Evolutionary conservation across 257 asterid genomes (phyloP), one percentile per base, ranked within the genome.

Genomic region (Capsicum chinense): DNA sequence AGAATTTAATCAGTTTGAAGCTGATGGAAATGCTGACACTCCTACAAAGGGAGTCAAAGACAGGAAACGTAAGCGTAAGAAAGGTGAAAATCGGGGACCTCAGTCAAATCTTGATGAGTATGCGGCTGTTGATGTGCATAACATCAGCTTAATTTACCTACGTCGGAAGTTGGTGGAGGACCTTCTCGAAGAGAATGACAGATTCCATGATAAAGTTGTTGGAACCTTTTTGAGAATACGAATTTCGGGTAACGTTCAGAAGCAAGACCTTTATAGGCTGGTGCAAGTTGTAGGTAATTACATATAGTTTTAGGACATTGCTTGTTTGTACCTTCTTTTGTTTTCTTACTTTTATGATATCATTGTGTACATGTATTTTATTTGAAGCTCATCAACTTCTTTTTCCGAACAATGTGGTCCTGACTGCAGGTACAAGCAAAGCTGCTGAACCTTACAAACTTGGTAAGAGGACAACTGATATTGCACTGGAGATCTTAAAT

Each of bases 201-300:
- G 84, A 83, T 97, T 95, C 82, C 90, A 88, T 60, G 95, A 94
- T 68, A 93, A 93, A 91, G 97, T 92, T 56, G 85, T 91, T 64
- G 98, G 99, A 82, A 97, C 97, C 84, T 97, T 95, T 93, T 98
- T 94, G 85, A 92, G 99, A 83, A 97, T 97, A 86, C 91, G 99
- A 86, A 97, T 97, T 85, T 94, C 95, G 79, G 98, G 96, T 79
- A 91, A 89, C 80, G 89, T 69, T 83, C 99, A 93, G 87, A 97
- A 97, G 94, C 99, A 97, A 87, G 99, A 97, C 87, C 83, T 97
- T 70, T 97, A 97, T 87, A 95, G 99, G 92, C 94, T 97, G 83
- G 99, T 97, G 84, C 98, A 91, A 90, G 99, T 97, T 88, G 94
- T 95, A 84, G 99, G 99, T 97, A 91, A 85, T 87, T 86, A 83